Conservation (phyloP, 129 eudicot species). For the Oenanthe sinensis region DNA sequence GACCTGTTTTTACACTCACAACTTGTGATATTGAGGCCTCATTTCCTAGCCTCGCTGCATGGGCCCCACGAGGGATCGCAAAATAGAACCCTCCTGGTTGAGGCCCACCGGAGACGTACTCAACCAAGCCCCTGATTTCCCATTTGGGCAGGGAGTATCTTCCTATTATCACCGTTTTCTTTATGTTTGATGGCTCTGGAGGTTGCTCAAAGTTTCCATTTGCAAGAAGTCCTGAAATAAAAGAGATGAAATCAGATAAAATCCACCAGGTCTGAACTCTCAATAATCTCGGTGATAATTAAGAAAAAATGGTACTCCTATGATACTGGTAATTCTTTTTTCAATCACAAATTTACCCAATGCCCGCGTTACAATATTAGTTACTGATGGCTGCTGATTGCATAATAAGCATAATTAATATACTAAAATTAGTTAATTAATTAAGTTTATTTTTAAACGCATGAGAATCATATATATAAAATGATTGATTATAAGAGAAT, state of each 20-base stretch:
- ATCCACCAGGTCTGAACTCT: not conserved
- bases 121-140: not conserved
- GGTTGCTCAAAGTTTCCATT: conserved; percentile 3
- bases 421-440: too few species aligned
- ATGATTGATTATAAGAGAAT: not conserved
- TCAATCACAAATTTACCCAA: not conserved
- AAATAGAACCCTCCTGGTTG: not conserved
- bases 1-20: not conserved
- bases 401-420: too few species aligned
- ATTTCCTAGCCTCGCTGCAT: not conserved
- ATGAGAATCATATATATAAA: not conserved
- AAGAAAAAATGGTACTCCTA: not conserved
- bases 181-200: not conserved
- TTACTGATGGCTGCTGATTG: not conserved
- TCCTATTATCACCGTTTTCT: conserved; percentile 1
- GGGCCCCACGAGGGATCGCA: not conserved
- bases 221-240: not conserved
- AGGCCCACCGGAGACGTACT: not conserved
- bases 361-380: not conserved
- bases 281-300: not conserved
- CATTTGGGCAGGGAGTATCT: conserved; percentile 1
- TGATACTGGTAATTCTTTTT: not conserved
- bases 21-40: not conserved
- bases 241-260: not conserved
- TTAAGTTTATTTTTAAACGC: not conserved